Evolutionary conservation across 768 basidiomycete species (phyloP), one percentile per base, ranked within the genome.

Genomic region (Mrakia frigida): DNA sequence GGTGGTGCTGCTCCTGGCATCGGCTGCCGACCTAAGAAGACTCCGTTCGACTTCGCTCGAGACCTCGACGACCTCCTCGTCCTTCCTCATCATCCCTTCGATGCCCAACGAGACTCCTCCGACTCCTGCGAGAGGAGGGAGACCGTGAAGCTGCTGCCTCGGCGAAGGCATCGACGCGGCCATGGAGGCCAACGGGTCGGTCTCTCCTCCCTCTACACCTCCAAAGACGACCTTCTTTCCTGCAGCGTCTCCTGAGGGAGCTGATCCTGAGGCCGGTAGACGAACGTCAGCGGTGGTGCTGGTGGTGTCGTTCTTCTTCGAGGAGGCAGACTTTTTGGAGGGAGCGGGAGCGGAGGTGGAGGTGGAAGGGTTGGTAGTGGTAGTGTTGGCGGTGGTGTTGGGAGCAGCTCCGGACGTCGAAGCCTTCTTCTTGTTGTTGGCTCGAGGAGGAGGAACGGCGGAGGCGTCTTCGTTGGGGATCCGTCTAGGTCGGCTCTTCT

Each of bases 41-140:
- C 75, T 76, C 59, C 61, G 70, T 60, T 76, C 70, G 46, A 76
- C 75, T n/a, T 76, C 70, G 18, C 43, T 72, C 14, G 75, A 76
- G 33, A 76, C 65, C 70, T 76, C 70, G 63, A 76, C 70, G 4
- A 65, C 28, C 39, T 74, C 73, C 46, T 61, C 60, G 31, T 74
- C 73, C 21, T 65, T 61, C 43, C 65, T 37, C 65, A 68, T 68
- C 65, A 68, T 68, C 11, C 65, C 65, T 39, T 68, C 65, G 37
- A 68, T 68, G 6, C 65, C 65, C 6, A 68, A 39, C 35, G 65
- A 68, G 23, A 68, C 65, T 31, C 63, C 63, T 31, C 63, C 63
- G 63, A 35, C 21, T 39, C 56, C 56, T n/a, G 56, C 56, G 56
- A 56, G 56, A 28, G 28, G 56, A 56, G 56, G 56, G n/a, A 56